Evolutionary conservation across 352 stramenopile genomes (phyloP).

Genomic region (Globisporangium abappressorium): DNA sequence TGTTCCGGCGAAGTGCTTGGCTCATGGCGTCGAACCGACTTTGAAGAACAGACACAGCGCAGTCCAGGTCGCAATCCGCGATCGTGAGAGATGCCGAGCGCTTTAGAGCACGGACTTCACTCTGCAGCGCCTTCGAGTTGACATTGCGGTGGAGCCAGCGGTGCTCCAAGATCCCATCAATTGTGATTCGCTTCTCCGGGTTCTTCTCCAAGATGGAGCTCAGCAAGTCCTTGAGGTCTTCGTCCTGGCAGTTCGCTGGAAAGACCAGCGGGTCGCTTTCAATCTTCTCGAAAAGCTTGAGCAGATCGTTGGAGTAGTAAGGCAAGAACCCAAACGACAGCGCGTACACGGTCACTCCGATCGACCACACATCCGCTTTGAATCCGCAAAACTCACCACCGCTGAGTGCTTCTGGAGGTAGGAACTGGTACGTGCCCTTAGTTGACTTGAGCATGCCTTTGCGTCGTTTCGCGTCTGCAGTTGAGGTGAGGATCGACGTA

Average conservation of each 20-base stretch:
- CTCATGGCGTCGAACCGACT: slow-evolving; percentile 41
- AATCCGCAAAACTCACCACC: slow-evolving; percentile 74
- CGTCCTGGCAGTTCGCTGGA: slow-evolving; percentile 37
- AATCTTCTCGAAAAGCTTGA: slow-evolving; percentile 90
- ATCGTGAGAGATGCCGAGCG: slow-evolving; percentile 32
- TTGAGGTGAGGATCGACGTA: background rate
- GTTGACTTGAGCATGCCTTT: slow-evolving; percentile 60
- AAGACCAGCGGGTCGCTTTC: slow-evolving; percentile 56
- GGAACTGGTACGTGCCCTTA: slow-evolving; percentile 77
- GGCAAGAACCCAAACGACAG: slow-evolving; percentile 85
- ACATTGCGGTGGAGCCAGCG: slow-evolving; percentile 66
- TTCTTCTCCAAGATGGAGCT: slow-evolving; percentile 70
- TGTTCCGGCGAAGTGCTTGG: slow-evolving; percentile 10
- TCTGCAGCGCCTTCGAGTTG: slow-evolving; percentile 44
- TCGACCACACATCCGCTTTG: slow-evolving; percentile 89
- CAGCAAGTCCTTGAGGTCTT: slow-evolving; percentile 71
- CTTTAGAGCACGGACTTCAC: slow-evolving; percentile 43
- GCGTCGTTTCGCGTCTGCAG: slow-evolving; percentile 1
- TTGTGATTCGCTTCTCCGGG: slow-evolving; percentile 56
- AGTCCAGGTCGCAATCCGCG: slow-evolving; percentile 41
- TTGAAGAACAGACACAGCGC: slow-evolving; percentile 59
- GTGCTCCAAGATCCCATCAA: slow-evolving; percentile 70
- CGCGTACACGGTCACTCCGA: slow-evolving; percentile 91
- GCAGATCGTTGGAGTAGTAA: slow-evolving; percentile 86
- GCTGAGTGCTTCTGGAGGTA: slow-evolving; percentile 63